phyloP scores from a whole-genome alignment of 768 basidiomycete species.

The Nevesoporus exiguus region DNA sequence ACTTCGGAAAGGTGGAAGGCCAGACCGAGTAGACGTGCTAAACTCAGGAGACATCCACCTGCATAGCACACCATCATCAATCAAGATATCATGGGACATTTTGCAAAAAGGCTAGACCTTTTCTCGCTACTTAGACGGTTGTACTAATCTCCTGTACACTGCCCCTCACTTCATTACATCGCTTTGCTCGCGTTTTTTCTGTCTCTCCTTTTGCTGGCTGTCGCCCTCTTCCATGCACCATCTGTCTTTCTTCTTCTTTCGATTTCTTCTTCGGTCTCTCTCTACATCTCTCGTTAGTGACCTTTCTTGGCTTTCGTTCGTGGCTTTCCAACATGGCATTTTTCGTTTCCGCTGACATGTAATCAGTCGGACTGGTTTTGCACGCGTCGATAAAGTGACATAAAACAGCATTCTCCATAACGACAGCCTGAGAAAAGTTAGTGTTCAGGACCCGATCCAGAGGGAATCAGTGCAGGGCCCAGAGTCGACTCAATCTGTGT shows the following conservation, averaged over 20 bases:
- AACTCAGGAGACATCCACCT: slow-evolving; percentile 4
- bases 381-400: background rate
- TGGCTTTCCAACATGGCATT: background rate
- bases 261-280: background rate
- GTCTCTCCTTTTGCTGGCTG: background rate
- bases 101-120: slow-evolving; percentile 5
- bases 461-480: too few relatives aligned
- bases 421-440: background rate
- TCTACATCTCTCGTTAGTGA: background rate
- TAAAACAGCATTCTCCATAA: background rate
- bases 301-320: slow-evolving; percentile 2
- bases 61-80: slow-evolving; percentile 1
- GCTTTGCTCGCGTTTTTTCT: background rate
- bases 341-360: background rate
- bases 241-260: background rate
- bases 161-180: background rate
- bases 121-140: slow-evolving; percentile 2
- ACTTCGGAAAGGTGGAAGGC: slow-evolving; percentile 7
- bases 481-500: too few relatives aligned
- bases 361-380: background rate
- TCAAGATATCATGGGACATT: slow-evolving; percentile 3
- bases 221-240: background rate
- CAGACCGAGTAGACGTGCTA: background rate
- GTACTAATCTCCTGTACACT: slow-evolving; percentile 13
- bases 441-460: too few relatives aligned